Percentiles rank a stretch among this genome's conserved stretches.
These are phyloP conservation scores for Cordyceps militaris DNA, from an alignment of 2,329 filamentous ascomycete genomes.

Conservation along the genomic window DNA sequence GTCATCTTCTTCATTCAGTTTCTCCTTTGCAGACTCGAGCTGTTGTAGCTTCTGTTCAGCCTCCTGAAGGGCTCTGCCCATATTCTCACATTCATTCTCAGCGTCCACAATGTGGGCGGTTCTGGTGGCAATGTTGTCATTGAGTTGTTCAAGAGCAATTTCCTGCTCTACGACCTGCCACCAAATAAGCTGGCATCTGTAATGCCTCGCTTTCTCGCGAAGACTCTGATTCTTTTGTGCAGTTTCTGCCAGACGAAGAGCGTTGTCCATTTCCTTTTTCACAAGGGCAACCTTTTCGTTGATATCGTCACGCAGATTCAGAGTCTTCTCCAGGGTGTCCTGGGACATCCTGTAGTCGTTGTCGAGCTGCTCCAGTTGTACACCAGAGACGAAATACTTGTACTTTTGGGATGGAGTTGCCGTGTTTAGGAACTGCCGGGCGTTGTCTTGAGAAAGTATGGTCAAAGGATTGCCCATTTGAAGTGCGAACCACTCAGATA, in stretches of 20 bases:
- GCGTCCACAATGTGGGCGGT: slow-evolving; percentile 22
- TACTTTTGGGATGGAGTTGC: slow-evolving; percentile 83
- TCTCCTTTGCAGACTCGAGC: slow-evolving; percentile 32
- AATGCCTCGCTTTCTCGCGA: slow-evolving; percentile 50
- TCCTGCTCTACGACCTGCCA: slow-evolving; percentile 77
- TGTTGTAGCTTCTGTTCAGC: slow-evolving; percentile 38
- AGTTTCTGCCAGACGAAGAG: slow-evolving; percentile 56
- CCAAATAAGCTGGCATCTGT: slow-evolving; percentile 73
- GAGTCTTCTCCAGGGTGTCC: slow-evolving; percentile 64
- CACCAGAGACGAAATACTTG: slow-evolving; percentile 91
- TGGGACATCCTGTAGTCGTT: slow-evolving; percentile 82
- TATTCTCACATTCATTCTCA: slow-evolving; percentile 27
- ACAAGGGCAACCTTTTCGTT: slow-evolving; percentile 26
- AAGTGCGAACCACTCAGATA: slow-evolving; percentile 85
- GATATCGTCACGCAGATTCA: slow-evolving; percentile 31
- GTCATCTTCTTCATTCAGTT: slow-evolving; percentile 39
- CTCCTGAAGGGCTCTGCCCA: slow-evolving; percentile 42
- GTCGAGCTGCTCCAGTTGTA: slow-evolving; percentile 86
- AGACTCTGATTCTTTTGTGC: slow-evolving; percentile 61
- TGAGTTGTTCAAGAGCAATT: slow-evolving; percentile 33
- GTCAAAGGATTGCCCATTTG: slow-evolving; percentile 98
- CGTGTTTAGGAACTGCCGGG: slow-evolving; percentile 83
- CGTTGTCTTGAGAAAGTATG: slow-evolving; percentile 90
- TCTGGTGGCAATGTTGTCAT: slow-evolving; percentile 22
- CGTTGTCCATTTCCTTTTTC: slow-evolving; percentile 45